Conservation (phyloP, 805 yeast species). For the Candida sithepensis region DNA sequence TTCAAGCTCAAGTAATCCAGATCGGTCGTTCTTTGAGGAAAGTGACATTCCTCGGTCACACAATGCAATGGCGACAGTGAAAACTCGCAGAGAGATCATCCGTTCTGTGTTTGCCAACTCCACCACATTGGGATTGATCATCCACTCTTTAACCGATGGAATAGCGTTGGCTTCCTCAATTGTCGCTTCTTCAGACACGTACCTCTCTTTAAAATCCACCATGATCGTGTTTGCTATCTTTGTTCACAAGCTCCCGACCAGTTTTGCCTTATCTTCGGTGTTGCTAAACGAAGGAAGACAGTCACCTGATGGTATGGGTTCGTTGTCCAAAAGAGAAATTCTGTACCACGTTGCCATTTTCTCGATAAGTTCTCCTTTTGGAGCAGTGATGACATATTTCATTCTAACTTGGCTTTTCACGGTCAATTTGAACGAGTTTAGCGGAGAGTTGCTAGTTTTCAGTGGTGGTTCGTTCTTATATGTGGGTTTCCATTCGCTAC, state of each 20-base stretch:
- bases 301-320: slow-evolving; percentile 24
- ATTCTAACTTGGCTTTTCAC: slow-evolving; percentile 11
- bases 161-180: slow-evolving; percentile 63
- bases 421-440: slow-evolving; percentile 29
- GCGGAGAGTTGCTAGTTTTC: slow-evolving; percentile 54
- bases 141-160: slow-evolving; percentile 73
- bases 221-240: slow-evolving; percentile 59
- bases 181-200: slow-evolving; percentile 21
- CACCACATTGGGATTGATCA: slow-evolving; percentile 55
- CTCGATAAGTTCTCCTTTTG: slow-evolving; percentile 57
- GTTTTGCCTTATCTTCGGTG: slow-evolving; percentile 62
- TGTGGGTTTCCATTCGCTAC: slow-evolving; percentile 64
- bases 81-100: slow-evolving; percentile 8
- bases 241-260: slow-evolving; percentile 71
- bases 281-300: slow-evolving; percentile 30
- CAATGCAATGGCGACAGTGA: not conserved
- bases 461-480: slow-evolving; percentile 73
- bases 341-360: slow-evolving; percentile 49
- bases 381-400: slow-evolving; percentile 49
- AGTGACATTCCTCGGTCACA: not conserved
- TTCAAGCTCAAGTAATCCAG: not conserved
- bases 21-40: not conserved
- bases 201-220: slow-evolving; percentile 13
- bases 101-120: slow-evolving; percentile 38
- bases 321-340: slow-evolving; percentile 23